Conservation (phyloP, 176 grass and related monocot genomes). For the Coix lacrymajobi region DNA sequence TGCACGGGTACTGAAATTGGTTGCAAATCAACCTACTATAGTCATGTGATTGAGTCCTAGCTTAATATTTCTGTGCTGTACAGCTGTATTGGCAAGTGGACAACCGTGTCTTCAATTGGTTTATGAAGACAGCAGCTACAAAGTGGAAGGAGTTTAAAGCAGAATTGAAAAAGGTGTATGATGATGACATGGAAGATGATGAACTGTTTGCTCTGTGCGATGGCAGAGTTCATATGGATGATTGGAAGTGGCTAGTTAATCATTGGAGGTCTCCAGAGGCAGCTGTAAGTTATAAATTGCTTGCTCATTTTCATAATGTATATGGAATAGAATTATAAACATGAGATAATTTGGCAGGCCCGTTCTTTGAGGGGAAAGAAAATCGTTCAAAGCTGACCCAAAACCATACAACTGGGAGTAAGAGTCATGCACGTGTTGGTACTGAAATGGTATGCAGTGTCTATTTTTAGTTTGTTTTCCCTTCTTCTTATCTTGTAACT, state of each 20-base stretch:
- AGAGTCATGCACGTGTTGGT: neutral
- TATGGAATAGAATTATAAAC: neutral
- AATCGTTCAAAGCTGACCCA: neutral
- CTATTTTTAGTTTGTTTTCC: neutral
- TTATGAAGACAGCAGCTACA: too few relatives aligned
- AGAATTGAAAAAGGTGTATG: too few relatives aligned
- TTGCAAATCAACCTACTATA: too few relatives aligned
- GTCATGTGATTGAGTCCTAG: too few relatives aligned
- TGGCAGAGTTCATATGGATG: neutral
- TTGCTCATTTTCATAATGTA: neutral
- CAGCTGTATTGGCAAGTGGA: too few relatives aligned
- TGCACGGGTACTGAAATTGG: too few relatives aligned
- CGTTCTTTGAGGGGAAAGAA: neutral
- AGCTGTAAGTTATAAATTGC: too few relatives aligned
- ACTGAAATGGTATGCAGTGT: neutral
- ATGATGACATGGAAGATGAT: neutral
- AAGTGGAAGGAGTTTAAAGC: too few relatives aligned
- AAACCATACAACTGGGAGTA: constrained; percentile 5
- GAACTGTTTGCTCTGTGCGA: neutral
- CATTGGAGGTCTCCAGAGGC: too few relatives aligned
- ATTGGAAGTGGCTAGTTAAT: too few relatives aligned
- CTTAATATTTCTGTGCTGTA: too few relatives aligned
- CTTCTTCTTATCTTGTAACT: neutral
- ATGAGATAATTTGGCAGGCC: neutral
- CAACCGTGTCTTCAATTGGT: too few relatives aligned